Base-by-base conservation (phyloP, 768 basidiomycete species). In the Candolleomyces aberdarensis region DNA sequence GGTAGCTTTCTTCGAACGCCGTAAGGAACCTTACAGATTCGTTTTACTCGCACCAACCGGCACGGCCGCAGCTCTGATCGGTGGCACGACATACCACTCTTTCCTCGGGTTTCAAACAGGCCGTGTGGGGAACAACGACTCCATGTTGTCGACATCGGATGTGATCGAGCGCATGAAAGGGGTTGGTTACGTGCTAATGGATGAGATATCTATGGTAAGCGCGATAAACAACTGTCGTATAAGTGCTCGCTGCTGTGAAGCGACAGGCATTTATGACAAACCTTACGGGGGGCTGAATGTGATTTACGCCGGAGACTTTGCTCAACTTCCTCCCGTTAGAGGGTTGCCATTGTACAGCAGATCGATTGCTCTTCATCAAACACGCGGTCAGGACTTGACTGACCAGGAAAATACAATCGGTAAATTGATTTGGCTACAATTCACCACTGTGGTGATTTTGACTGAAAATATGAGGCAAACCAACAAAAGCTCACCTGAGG, bases 151-250 rank as follows among this genome's bases (percentile, higher is more conserved):
- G 32, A 32, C 4, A 32, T 5, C 4, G 5, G 32, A 32, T 32
- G 4, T 32, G 32, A 32, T 32, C 9, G 32, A 32, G 9, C 5
- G 9, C 9, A 4, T 32, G 4, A 4, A 9, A 57, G 74, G 70
- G 13, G 76, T 80, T 1, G 71, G 78, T 58, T 76, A 71, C 60
- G 55, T 79, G 0, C 71, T 79, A 31, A 66, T 79, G 26, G 78
- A 80, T 58, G 71, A 76, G 39, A 64, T 80, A 0, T 80, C 77
- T 0, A 77, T 78, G 75, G 63, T 80, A 2, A 0, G 48, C 78
- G 1, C 17, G 80, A 8, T 54, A 22, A 3, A 22, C 71, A 1
- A 72, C 82, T 14, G 72, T 69, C 57, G 58, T 72, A 22, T 32
- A 4, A 32, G 74, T 74, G 0, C 56, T 81, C 0, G 61, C 40